A percentile compares a stretch with the other conserved stretches of the same genome.
Conservation (phyloP, 2,329 filamentous ascomycete species). For the Septoria petroselini region DNA sequence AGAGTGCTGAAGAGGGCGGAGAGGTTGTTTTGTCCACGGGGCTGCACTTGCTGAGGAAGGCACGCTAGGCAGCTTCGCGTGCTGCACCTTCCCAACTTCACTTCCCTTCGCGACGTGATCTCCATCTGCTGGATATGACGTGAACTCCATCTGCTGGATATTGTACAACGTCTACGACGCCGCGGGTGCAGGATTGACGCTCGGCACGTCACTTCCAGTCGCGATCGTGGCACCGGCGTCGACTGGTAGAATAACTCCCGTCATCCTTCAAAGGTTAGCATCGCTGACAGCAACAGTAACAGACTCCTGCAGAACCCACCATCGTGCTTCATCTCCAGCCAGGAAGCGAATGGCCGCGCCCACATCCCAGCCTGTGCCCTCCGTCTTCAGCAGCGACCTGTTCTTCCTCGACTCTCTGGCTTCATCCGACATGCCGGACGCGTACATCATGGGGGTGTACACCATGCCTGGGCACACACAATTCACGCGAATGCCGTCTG, state of each 20-base stretch:
- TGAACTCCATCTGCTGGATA: too few species aligned
- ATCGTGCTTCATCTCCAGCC: slow-evolving; percentile 52
- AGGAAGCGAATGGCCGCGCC: slow-evolving; percentile 52
- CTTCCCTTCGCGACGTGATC: too few species aligned
- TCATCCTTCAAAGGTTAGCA: slow-evolving; percentile 22
- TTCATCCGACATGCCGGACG: slow-evolving; percentile 50
- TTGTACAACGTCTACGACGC: background rate
- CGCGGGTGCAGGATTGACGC: slow-evolving; percentile 15
- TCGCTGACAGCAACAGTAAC: slow-evolving; percentile 21
- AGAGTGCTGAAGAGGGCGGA: too few species aligned
- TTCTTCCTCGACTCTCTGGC: slow-evolving; percentile 50
- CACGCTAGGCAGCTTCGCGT: slow-evolving; percentile 2
- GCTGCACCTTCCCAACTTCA: slow-evolving; percentile 1
- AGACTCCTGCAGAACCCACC: slow-evolving; percentile 36
- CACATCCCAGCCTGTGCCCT: slow-evolving; percentile 56
- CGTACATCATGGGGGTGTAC: slow-evolving; percentile 57
- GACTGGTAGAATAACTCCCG: slow-evolving; percentile 48
- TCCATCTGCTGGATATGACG: too few species aligned
- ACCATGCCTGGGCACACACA: slow-evolving; percentile 56
- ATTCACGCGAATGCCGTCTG: slow-evolving; percentile 53
- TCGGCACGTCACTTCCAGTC: slow-evolving; percentile 43
- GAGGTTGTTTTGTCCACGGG: too few species aligned
- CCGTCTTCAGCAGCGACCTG: slow-evolving; percentile 51
- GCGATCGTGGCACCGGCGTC: slow-evolving; percentile 49
- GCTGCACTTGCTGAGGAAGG: slow-evolving; percentile 4